phyloP scores from a whole-genome alignment of 2,329 filamentous ascomycete species.

The Rhynchosporium agropyri region DNA sequence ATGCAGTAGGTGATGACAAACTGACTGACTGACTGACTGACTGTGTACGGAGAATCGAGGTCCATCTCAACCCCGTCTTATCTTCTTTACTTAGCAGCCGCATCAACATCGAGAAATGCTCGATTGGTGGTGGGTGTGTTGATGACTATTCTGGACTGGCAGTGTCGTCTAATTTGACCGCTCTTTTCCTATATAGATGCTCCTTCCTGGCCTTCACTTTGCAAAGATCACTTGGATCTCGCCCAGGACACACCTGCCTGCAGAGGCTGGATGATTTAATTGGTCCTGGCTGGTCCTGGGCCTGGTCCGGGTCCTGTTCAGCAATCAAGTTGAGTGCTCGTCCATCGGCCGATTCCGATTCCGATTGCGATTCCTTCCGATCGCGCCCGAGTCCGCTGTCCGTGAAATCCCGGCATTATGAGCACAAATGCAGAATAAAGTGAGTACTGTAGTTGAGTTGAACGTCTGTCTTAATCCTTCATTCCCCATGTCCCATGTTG shows the following conservation, averaged over 20 bases:
- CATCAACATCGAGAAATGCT: background rate
- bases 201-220: constrained; percentile 9
- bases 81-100: background rate
- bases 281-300: too few species aligned
- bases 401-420: constrained; percentile 30
- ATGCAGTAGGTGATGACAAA: background rate
- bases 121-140: too few species aligned
- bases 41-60: background rate
- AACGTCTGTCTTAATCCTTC: too few species aligned
- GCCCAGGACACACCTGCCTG: too few species aligned
- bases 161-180: background rate
- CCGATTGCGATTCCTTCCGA: constrained; percentile 19
- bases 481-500: too few species aligned
- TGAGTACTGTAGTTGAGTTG: too few species aligned
- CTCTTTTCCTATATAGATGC: background rate
- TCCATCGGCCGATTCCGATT: constrained; percentile 19
- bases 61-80: background rate
- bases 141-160: constrained; percentile 8
- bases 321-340: background rate
- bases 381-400: constrained; percentile 27
- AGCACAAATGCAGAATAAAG: constrained; percentile 13
- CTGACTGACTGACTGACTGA: background rate
- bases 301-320: too few species aligned
- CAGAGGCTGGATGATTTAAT: too few species aligned
- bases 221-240: background rate